Evolutionary conservation across 345 rosid genomes (phyloP).

Genomic region (Eucalyptus regnans): DNA sequence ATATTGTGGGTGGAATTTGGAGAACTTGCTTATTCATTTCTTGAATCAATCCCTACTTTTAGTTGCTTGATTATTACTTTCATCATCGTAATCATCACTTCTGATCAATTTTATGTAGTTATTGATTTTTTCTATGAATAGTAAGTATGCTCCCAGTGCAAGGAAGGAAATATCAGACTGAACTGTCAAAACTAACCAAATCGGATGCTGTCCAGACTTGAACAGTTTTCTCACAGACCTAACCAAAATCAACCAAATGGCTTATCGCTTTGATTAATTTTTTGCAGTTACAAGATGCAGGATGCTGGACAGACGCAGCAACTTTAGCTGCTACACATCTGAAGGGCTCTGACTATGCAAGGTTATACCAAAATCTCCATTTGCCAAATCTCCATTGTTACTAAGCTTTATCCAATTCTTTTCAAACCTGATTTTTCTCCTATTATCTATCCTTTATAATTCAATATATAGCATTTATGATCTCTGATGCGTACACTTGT

Average conservation of each 20-base stretch:
- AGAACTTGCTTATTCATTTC: not conserved
- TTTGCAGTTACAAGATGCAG: conserved; percentile 93
- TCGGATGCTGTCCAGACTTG: not conserved
- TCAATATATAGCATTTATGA: not conserved
- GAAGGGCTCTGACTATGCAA: conserved; percentile 95
- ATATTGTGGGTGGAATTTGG: not conserved
- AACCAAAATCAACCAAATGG: not conserved
- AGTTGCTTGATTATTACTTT: not conserved
- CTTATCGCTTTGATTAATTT: not conserved
- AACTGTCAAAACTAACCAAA: not conserved
- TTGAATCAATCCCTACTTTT: not conserved
- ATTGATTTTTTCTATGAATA: not conserved
- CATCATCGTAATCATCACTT: not conserved
- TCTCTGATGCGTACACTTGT: not conserved
- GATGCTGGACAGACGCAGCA: conserved; percentile 98
- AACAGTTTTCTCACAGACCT: not conserved
- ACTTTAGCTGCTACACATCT: conserved; percentile 95
- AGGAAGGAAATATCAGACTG: not conserved
- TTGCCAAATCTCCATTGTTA: not conserved
- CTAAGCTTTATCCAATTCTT: not conserved
- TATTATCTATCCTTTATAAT: not conserved
- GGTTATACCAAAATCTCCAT: conserved; percentile 12
- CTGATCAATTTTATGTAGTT: not conserved
- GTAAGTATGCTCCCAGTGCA: not conserved
- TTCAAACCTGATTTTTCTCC: not conserved